Base-by-base conservation (phyloP, 345 rosid species). In the Gossypium thurberi region DNA sequence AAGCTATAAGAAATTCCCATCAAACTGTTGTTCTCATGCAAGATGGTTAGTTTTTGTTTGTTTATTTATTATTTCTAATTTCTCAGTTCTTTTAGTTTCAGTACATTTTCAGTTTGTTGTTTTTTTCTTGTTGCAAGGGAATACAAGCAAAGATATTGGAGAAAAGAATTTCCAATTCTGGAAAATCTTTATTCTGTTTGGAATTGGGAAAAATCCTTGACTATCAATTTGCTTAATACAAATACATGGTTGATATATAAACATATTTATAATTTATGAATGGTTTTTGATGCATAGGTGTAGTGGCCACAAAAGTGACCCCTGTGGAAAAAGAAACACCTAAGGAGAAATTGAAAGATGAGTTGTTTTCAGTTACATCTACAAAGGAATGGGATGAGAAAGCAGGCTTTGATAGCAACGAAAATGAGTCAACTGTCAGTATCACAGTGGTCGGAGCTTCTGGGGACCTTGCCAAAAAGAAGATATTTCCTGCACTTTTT, bases 401-500 rank as follows among this genome's bases (percentile, higher is more conserved):
- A 57, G 82, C 71, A 64, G 79, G 62, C 53, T 85, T 83, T 75
- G 86, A 85, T 80, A n/a, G 33, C 48, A 81, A 76, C 77, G 75
- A 74, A 60, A 83, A 74, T 55, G 90, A 84, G 83, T 84, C 97
- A 40, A 80, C 97, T 50, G 97, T 95, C 78, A 91, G 96, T 77
- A 95, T 95, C 51, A 88, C 96, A 0, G 91, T 95, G 20, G 97
- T 95, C 72, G 99, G 99, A 76, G 99, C 99, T 50, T 95, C 99
- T 65, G 99, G 99, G 80, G 99, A 95, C 85, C 99, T 95, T 79
- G 99, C 99, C 46, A 95, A 95, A 89, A 95, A 95, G 81, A 95
- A 95, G 91, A 95, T 95, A 65, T 95, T 92, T 79, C 99, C 99
- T 42, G 98, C 99, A 37, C 99, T 95, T 64, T 94, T 95, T 65